phyloP scores from a whole-genome alignment of 148 eudicot species.

The Silene latifolia region DNA sequence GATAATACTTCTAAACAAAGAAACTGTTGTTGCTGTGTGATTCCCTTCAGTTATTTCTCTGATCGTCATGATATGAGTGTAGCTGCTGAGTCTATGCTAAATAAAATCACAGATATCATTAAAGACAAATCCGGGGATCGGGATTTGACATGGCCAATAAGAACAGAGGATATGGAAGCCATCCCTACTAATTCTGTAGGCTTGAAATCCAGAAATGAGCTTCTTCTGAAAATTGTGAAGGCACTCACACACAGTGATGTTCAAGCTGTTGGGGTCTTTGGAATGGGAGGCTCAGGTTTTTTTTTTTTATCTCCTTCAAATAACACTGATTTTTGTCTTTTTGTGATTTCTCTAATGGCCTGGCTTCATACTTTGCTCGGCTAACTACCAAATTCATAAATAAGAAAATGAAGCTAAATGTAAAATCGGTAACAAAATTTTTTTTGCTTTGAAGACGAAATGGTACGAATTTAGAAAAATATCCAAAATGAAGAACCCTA shows the following conservation, averaged over 20 bases:
- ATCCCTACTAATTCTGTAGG: background rate
- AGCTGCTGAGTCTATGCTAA: background rate
- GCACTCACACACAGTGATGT: background rate
- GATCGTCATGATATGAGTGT: constrained; percentile 4
- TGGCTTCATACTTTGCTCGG: too few species aligned
- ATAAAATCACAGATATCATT: background rate
- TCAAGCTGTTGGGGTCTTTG: background rate
- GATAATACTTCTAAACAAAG: background rate
- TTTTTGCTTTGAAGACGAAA: too few species aligned
- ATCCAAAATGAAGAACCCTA: too few species aligned
- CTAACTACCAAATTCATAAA: too few species aligned
- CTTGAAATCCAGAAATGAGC: background rate
- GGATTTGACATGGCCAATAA: background rate
- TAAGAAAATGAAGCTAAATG: too few species aligned
- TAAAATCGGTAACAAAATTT: too few species aligned
- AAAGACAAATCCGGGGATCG: background rate
- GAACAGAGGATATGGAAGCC: background rate
- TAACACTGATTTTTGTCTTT: too few species aligned
- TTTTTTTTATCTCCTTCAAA: background rate
- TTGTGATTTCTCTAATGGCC: too few species aligned
- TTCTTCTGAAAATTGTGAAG: background rate
- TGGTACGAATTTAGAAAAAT: too few species aligned
- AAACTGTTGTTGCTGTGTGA: background rate
- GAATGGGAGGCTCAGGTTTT: constrained; percentile 1
- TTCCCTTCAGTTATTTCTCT: background rate